These are phyloP conservation scores for Stemphylium lycopersici DNA, from an alignment of 2,329 filamentous ascomycete genomes.

Conservation along the genomic window DNA sequence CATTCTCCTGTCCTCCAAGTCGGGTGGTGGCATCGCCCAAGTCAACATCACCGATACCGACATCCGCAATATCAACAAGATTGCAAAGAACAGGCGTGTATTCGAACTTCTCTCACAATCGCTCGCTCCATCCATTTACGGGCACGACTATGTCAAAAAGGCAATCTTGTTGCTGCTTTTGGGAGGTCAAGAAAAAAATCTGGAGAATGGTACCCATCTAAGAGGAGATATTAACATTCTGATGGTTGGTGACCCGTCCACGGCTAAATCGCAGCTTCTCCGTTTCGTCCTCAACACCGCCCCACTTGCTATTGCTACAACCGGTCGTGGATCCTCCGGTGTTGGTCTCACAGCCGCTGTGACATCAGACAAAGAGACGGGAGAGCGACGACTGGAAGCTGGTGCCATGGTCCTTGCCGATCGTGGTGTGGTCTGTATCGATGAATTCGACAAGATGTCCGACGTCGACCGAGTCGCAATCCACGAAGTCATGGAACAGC, in stretches of 20 bases:
- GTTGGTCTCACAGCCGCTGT: constrained; percentile 97
- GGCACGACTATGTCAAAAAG: constrained; percentile 97
- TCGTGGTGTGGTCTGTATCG: constrained; percentile 96
- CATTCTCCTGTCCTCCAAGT: constrained; percentile 93
- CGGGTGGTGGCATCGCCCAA: constrained; percentile 89
- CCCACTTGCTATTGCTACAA: constrained; percentile 94
- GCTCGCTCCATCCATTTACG: constrained; percentile 93
- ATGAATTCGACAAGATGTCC: constrained; percentile 99
- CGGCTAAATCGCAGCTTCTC: constrained; percentile 96
- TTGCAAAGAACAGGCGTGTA: constrained; percentile 91
- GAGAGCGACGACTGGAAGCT: constrained; percentile 90
- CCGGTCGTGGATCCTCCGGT: constrained; percentile 93
- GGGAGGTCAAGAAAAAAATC: constrained; percentile 96
- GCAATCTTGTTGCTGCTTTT: constrained; percentile 94
- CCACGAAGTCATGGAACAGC: constrained; percentile 99
- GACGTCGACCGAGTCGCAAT: constrained; percentile 97
- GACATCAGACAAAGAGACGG: constrained; percentile 95
- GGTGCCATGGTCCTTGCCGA: constrained; percentile 99
- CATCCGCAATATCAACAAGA: constrained; percentile 98
- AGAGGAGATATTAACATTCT: constrained; percentile 99
- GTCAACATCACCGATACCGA: constrained; percentile 94
- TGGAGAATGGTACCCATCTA: constrained; percentile 96
- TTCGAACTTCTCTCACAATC: constrained; percentile 94
- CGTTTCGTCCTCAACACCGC: constrained; percentile 98
- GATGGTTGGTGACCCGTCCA: constrained; percentile 98